These are phyloP conservation scores for Penicillium sp. DNA, from an alignment of 2,329 filamentous ascomycete species.

Conservation along the genomic window DNA sequence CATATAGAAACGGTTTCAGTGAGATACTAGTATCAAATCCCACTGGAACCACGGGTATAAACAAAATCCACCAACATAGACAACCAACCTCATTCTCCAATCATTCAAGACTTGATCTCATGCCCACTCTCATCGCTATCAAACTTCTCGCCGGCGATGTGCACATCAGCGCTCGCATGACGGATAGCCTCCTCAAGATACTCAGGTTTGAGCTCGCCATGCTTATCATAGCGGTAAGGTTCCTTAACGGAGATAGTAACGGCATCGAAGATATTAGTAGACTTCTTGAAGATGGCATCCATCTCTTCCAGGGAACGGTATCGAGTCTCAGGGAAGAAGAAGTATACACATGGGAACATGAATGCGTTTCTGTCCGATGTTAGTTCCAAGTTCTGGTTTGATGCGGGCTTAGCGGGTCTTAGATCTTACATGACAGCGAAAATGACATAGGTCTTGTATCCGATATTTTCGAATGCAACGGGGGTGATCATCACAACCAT, in stretches of 20 bases:
- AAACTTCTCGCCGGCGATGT: conserved; percentile 16
- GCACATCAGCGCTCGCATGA: conserved; percentile 17
- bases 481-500: conserved; percentile 65
- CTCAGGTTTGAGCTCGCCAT: conserved; percentile 53
- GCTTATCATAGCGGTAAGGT: conserved; percentile 57
- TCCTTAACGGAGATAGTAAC: conserved; percentile 51
- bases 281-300: conserved; percentile 62
- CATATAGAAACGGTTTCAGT: background rate
- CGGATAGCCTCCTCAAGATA: conserved; percentile 42
- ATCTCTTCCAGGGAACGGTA: conserved; percentile 64
- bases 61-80: background rate
- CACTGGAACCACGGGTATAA: conserved; percentile 1
- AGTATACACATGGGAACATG: conserved; percentile 55
- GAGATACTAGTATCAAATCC: background rate
- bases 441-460: conserved; percentile 48
- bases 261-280: conserved; percentile 47
- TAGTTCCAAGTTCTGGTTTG: background rate
- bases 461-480: conserved; percentile 55
- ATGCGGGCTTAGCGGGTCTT: background rate
- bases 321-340: conserved; percentile 59
- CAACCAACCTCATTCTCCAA: background rate
- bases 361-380: conserved; percentile 44
- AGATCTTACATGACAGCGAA: conserved; percentile 49
- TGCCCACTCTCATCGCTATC: conserved; percentile 27
- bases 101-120: conserved; percentile 13